phyloP scores from a whole-genome alignment of 306 rosid genomes.

The Mimosa bimucronata region DNA sequence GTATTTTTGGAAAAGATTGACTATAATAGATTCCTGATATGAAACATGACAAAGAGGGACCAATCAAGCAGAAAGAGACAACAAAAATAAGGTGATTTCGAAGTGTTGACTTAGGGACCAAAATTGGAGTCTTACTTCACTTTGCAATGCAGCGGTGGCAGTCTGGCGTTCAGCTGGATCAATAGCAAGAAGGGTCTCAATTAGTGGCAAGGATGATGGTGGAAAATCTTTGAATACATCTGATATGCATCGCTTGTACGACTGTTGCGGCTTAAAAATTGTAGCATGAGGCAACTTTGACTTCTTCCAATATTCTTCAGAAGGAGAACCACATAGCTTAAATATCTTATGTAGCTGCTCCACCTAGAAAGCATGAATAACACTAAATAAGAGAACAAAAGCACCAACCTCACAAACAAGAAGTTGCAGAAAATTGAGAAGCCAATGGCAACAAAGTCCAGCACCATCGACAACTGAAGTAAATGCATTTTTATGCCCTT shows the following conservation, averaged over 20 bases:
- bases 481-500: constrained; percentile 20
- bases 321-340: constrained; percentile 92
- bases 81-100: constrained; percentile 12
- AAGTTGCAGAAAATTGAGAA: constrained; percentile 29
- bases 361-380: constrained; percentile 53
- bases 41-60: constrained; percentile 10
- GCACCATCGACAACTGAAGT: constrained; percentile 36
- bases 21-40: constrained; percentile 10
- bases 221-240: constrained; percentile 82
- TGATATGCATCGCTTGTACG: constrained; percentile 79
- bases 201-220: constrained; percentile 73
- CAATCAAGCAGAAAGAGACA: constrained; percentile 23
- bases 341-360: constrained; percentile 96
- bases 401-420: constrained; percentile 29
- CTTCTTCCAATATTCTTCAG: constrained; percentile 89
- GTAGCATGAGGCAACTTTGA: constrained; percentile 90
- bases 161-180: constrained; percentile 84
- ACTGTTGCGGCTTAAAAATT: constrained; percentile 82
- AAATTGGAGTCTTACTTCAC: constrained; percentile 71
- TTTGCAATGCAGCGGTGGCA: constrained; percentile 78
- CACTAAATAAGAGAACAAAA: constrained; percentile 36
- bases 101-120: constrained; percentile 22
- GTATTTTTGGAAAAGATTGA: background rate
- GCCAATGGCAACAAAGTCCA: constrained; percentile 30
- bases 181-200: constrained; percentile 79